Evolutionary conservation across 1,284 basidiomycete species (phyloP).

Genomic region (Xanthoconium separans): DNA sequence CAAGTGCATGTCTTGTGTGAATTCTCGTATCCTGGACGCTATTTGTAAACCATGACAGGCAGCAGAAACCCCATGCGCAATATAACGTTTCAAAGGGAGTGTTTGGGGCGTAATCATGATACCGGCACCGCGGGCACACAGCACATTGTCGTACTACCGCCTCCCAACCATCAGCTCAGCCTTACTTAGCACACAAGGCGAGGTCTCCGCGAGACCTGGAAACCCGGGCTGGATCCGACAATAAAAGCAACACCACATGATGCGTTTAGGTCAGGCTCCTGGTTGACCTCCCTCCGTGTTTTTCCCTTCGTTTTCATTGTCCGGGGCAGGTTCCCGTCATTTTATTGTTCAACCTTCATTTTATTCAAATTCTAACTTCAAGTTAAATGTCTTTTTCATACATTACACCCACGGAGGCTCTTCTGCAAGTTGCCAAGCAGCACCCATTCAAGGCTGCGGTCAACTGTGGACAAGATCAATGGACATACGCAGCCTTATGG

Average conservation of each 20-base stretch:
- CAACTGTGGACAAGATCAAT: slow-evolving; percentile 14
- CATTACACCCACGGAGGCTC: slow-evolving; percentile 27
- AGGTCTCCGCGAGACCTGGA: neutral
- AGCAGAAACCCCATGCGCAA: too few species aligned
- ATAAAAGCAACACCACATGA: slow-evolving; percentile 8
- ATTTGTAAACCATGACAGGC: too few species aligned
- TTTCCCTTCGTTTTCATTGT: slow-evolving; percentile 8
- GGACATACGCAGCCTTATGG: slow-evolving; percentile 30
- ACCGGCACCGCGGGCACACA: too few species aligned
- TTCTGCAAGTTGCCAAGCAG: slow-evolving; percentile 27
- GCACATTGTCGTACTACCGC: too few species aligned
- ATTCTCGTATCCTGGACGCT: too few species aligned
- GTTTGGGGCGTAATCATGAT: too few species aligned
- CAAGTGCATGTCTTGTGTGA: too few species aligned
- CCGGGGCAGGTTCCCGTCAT: slow-evolving; percentile 21
- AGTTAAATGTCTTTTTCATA: slow-evolving; percentile 13
- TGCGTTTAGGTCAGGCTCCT: slow-evolving; percentile 13
- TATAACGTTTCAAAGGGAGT: too few species aligned
- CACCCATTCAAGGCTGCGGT: slow-evolving; percentile 25
- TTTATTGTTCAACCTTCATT: slow-evolving; percentile 10
- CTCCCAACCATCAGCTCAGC: slow-evolving; percentile 6
- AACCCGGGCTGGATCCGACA: neutral
- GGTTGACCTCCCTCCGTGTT: slow-evolving; percentile 19
- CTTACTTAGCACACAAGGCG: neutral
- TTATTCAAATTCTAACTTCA: neutral